Evolutionary conservation across 768 basidiomycete species (phyloP).

Genomic region (Trametes gibbosa): DNA sequence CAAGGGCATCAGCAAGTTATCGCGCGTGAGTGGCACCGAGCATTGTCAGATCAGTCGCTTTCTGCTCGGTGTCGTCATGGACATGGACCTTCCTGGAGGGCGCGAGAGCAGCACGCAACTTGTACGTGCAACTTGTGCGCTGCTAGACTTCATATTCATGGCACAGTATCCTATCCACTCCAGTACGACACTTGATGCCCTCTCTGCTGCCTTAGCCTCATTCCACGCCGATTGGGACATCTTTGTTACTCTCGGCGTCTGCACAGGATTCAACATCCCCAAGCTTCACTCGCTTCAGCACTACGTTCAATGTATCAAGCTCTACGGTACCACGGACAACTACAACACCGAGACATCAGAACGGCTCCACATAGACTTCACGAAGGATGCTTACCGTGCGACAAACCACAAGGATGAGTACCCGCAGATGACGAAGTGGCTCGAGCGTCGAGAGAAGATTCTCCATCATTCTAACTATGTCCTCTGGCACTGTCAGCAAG

Average conservation of each 20-base stretch:
- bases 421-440: constrained; percentile 12
- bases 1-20: too few relatives aligned
- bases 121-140: constrained; percentile 28
- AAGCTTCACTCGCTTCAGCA: constrained; percentile 18
- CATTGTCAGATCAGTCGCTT: too few relatives aligned
- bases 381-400: constrained; percentile 27
- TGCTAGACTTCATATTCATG: constrained; percentile 41
- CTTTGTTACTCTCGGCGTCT: constrained; percentile 35
- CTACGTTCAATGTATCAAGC: constrained; percentile 10
- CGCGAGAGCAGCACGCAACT: too few relatives aligned
- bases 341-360: constrained; percentile 24
- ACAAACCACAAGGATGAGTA: background rate
- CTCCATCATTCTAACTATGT: constrained; percentile 1
- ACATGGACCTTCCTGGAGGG: too few relatives aligned
- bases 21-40: too few relatives aligned
- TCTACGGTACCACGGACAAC: constrained; percentile 3
- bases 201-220: constrained; percentile 26
- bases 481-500: constrained; percentile 3
- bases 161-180: constrained; percentile 36
- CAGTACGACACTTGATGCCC: constrained; percentile 24
- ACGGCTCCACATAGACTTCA: constrained; percentile 42
- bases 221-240: constrained; percentile 40
- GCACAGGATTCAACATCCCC: constrained; percentile 38
- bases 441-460: constrained; percentile 8
- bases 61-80: too few relatives aligned